Percentiles rank a stretch among this genome's conserved stretches.
Evolutionary conservation across 305 asterid species (phyloP).

Genomic region (Nicotiana rustica): DNA sequence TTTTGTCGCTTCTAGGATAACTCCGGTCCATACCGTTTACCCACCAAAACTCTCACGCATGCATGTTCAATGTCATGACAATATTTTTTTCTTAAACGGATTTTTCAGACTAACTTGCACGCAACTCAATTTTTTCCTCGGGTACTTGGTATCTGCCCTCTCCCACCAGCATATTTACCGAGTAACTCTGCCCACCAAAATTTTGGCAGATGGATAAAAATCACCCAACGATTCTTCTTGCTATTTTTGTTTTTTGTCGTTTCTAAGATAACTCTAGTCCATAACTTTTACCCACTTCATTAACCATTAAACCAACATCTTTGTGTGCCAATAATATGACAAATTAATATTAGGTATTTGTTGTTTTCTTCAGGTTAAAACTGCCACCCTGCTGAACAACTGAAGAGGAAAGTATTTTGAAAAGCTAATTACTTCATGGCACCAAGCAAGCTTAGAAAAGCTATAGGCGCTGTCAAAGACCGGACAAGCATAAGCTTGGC

Average conservation of each 20-base stretch:
- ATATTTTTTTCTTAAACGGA: too few relatives aligned
- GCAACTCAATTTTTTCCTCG: not conserved
- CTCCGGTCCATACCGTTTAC: not conserved
- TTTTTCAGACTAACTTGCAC: not conserved
- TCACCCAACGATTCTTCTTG: not conserved
- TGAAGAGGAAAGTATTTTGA: not conserved
- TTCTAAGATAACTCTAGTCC: not conserved
- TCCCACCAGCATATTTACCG: not conserved
- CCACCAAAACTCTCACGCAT: too few relatives aligned
- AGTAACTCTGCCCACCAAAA: not conserved
- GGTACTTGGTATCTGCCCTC: not conserved
- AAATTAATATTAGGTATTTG: not conserved
- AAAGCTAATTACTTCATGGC: constrained; percentile 22
- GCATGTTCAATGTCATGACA: too few relatives aligned
- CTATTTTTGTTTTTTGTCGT: not conserved
- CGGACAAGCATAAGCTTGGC: constrained; percentile 42
- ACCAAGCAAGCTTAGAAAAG: constrained; percentile 40
- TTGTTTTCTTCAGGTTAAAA: not conserved
- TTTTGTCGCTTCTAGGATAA: too few relatives aligned
- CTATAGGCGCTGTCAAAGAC: constrained; percentile 42
- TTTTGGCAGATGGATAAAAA: not conserved
- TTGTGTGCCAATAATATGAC: not conserved
- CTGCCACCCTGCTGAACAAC: not conserved
- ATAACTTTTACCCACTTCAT: not conserved
- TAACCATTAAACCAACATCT: not conserved